Conservation (phyloP, 768 basidiomycete genomes). For the Suillus variegatus region DNA sequence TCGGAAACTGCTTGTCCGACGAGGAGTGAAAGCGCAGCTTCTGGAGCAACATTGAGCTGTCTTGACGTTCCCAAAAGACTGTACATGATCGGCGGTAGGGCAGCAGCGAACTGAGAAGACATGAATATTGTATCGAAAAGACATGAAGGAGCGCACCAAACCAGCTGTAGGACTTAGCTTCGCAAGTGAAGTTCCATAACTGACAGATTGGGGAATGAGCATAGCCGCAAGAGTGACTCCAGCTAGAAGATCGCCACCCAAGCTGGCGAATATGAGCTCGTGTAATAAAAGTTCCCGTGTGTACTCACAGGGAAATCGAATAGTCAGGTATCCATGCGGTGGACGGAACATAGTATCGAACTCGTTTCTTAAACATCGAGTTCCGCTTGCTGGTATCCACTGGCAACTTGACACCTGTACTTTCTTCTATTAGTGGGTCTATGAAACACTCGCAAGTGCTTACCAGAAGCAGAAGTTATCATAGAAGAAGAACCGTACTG, state of each 20-base stretch:
- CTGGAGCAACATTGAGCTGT: slow-evolving; percentile 83
- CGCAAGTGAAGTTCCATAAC: slow-evolving; percentile 88
- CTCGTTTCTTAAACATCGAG: slow-evolving; percentile 44
- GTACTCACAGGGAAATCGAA: slow-evolving; percentile 60
- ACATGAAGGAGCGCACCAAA: slow-evolving; percentile 51
- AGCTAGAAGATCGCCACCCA: slow-evolving; percentile 75
- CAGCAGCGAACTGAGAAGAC: slow-evolving; percentile 67
- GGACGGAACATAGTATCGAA: slow-evolving; percentile 79
- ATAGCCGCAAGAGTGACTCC: slow-evolving; percentile 85
- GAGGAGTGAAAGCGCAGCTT: slow-evolving; percentile 84
- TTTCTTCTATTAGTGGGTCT: neutral
- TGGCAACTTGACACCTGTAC: slow-evolving; percentile 6
- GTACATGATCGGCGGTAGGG: slow-evolving; percentile 87
- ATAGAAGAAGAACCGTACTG: slow-evolving; percentile 22
- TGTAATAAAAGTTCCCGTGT: neutral
- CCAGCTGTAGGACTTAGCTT: slow-evolving; percentile 85
- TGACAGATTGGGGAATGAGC: slow-evolving; percentile 86
- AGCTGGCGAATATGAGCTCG: slow-evolving; percentile 31
- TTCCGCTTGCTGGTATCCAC: slow-evolving; percentile 21
- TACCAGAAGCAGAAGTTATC: slow-evolving; percentile 23
- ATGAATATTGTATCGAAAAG: neutral
- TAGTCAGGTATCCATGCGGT: slow-evolving; percentile 81
- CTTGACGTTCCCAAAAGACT: slow-evolving; percentile 86
- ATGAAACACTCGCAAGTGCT: neutral
- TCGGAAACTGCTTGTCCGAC: slow-evolving; percentile 86